phyloP scores from a whole-genome alignment of 179 eudicot species.

The Camellia oleifera region DNA sequence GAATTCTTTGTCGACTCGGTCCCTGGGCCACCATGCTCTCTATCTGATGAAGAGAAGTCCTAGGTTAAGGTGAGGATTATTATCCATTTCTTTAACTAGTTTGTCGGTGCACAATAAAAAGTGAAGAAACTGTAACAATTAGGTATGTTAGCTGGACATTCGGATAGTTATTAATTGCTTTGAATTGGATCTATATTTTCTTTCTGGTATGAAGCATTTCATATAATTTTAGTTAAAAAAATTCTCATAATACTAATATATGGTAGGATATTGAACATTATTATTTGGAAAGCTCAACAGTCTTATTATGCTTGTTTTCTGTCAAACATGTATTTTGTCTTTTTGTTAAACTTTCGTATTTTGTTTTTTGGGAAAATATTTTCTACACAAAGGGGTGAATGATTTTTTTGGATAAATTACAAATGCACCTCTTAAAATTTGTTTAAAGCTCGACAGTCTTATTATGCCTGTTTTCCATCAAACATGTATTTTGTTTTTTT shows the following conservation, averaged over 20 bases:
- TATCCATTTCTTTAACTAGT: constrained; percentile 1
- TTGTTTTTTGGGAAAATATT: too few relatives aligned
- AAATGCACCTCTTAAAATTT: too few relatives aligned
- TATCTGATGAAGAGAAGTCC: constrained; percentile 79
- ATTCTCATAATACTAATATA: not conserved
- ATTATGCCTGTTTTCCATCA: not conserved
- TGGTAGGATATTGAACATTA: not conserved
- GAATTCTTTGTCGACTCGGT: constrained; percentile 92
- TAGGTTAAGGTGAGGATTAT: constrained; percentile 29
- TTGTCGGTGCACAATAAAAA: constrained; percentile 12
- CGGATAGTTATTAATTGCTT: not conserved
- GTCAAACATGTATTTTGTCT: too few relatives aligned
- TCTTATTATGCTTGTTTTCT: not conserved
- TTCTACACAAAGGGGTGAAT: too few relatives aligned
- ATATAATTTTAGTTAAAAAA: not conserved
- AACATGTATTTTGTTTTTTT: too few relatives aligned
- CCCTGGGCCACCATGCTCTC: constrained; percentile 61
- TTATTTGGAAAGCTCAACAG: not conserved
- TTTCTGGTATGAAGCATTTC: not conserved
- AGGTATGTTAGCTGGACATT: constrained; percentile 7
- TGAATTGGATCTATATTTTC: constrained; percentile 9
- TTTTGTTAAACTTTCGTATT: too few relatives aligned
- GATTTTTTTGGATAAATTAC: too few relatives aligned
- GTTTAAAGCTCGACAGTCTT: not conserved
- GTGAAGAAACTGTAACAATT: constrained; percentile 7